These are phyloP conservation scores for Kodamaea derodonti DNA, from an alignment of 1,139 yeast species.

Conservation along the genomic window DNA sequence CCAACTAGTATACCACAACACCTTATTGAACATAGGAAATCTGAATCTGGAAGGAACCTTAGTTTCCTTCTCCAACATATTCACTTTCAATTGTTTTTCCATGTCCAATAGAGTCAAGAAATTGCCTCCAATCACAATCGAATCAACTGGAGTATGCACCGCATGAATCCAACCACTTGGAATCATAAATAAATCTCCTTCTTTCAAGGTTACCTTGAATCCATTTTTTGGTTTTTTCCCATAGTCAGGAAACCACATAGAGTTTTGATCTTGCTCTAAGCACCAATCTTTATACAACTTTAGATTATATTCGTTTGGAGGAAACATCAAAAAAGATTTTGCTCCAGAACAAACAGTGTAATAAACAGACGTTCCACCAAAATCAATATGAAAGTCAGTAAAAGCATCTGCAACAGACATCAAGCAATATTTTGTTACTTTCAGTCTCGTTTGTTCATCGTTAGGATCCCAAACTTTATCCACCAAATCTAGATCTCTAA, in stretches of 20 bases:
- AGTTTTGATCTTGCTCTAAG: conserved; percentile 55
- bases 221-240: conserved; percentile 43
- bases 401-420: conserved; percentile 82
- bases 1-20: conserved; percentile 63
- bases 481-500: conserved; percentile 66
- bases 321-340: conserved; percentile 72
- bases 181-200: conserved; percentile 76
- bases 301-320: conserved; percentile 67
- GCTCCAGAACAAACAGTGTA: conserved; percentile 74
- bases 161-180: conserved; percentile 96
- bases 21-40: conserved; percentile 72
- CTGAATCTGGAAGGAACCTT: conserved; percentile 73
- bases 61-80: conserved; percentile 60
- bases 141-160: conserved; percentile 77
- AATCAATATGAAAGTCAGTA: conserved; percentile 89
- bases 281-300: conserved; percentile 71
- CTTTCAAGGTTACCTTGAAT: conserved; percentile 55
- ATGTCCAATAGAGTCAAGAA: conserved; percentile 66
- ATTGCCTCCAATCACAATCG: conserved; percentile 85
- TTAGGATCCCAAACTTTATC: conserved; percentile 56
- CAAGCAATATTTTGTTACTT: conserved; percentile 77
- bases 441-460: conserved; percentile 43
- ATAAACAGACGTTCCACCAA: conserved; percentile 90
- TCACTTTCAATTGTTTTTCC: conserved; percentile 57
- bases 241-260: conserved; percentile 64